These are phyloP conservation scores for Ilyonectria mors-panacis DNA, from an alignment of 2,329 filamentous ascomycete species.

Conservation along the genomic window DNA sequence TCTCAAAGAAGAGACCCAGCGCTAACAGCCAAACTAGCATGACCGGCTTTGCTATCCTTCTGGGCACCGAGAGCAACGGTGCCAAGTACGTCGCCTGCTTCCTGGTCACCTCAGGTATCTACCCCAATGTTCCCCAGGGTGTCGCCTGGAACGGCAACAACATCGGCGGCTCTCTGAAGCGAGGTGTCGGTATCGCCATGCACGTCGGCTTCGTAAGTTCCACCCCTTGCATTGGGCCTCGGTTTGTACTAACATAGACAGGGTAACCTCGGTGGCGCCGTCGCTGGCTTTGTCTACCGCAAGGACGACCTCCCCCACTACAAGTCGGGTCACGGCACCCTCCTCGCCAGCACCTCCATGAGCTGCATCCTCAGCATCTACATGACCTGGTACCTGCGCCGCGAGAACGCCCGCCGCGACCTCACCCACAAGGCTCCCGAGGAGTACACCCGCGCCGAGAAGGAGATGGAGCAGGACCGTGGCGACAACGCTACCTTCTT, in stretches of 20 bases:
- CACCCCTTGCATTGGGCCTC: conserved; percentile 1
- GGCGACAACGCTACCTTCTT: conserved; percentile 72
- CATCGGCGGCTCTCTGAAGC: conserved; percentile 68
- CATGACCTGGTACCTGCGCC: conserved; percentile 71
- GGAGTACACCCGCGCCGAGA: conserved; percentile 69
- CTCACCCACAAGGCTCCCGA: conserved; percentile 60
- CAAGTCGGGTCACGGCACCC: conserved; percentile 71
- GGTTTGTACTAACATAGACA: conserved; percentile 36
- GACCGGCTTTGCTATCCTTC: conserved; percentile 52
- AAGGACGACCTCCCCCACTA: conserved; percentile 66
- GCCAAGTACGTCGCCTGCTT: conserved; percentile 66
- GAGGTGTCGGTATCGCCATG: conserved; percentile 70
- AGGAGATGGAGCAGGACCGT: conserved; percentile 64
- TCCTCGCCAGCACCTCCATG: conserved; percentile 69
- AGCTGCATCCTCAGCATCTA: conserved; percentile 64
- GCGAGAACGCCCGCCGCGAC: conserved; percentile 71
- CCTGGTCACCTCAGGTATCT: conserved; percentile 57
- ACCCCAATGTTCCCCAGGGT: conserved; percentile 69
- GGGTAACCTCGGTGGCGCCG: conserved; percentile 56
- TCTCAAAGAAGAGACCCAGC: not conserved
- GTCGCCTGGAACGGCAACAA: conserved; percentile 74
- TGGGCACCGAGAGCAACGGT: conserved; percentile 51
- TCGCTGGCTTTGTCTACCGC: conserved; percentile 54
- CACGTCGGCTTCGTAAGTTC: conserved; percentile 62
- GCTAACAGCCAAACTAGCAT: conserved; percentile 47